Base-by-base conservation (phyloP, 768 basidiomycete genomes). In the Suillus occidentalis region DNA sequence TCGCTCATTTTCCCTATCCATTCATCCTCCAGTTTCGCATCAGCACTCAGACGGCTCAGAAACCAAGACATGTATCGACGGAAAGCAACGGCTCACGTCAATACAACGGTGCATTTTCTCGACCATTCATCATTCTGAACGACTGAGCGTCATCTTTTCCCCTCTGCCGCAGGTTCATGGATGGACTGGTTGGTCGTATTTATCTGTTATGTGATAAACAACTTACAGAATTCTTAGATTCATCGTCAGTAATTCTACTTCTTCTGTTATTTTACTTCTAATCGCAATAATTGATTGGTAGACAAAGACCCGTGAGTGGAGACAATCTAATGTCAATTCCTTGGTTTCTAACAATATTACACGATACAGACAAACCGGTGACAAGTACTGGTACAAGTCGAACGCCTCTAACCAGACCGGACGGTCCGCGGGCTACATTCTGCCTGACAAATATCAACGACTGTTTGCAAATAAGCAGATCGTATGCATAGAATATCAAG, bases 21-120 rank as follows among this genome's bases (percentile, higher is more conserved):
- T 59, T 28, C 66, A 70, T 40, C 67, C 65, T 25, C 70, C 80
- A 87, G 88, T 65, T 82, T 86, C 14, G 76, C 75, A 83, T 25
- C 73, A 78, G 2, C 70, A 74, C 40, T 84, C 87, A 0, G 90
- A 92, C 69, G 91, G 91, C 0, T 77, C 83, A 0, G 90, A 91
- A 70, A 81, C 77, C 4, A 85, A 85, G 68, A 86, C 85, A 1
- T 91, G 89, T 69, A 90, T 91, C 9, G 91, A 92, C 69, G 92
- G 92, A 20, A 94, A 94, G 71, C 92, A 94, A 72, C 78, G 92
- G 31, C 73, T 92, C 56, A 92, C 90, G 0, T 91, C 90, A 0
- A 88, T 94, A 56, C 81, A 87, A 55, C 79, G 84, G 90, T 89
- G 68, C 18, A 86, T 76, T 22, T 16, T 5, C 18, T 40, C 36